Evolutionary conservation across 192 early-diverging fungal species (phyloP).

Genomic region (Backusella australiensis): DNA sequence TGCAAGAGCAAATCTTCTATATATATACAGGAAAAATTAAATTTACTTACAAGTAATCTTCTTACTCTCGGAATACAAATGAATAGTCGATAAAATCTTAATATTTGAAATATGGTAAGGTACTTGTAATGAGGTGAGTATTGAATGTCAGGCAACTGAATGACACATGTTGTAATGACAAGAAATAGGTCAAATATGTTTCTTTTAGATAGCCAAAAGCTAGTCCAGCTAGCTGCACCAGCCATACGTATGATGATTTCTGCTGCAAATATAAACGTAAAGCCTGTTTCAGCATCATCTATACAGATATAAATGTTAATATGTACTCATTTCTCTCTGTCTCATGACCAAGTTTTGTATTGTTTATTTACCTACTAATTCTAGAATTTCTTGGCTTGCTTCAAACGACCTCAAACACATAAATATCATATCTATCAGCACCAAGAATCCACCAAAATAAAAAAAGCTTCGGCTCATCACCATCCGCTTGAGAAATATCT

Average conservation of each 20-base stretch:
- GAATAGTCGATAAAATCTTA: slow-evolving; percentile 46
- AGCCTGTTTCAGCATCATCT: slow-evolving; percentile 46
- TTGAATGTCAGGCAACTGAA: slow-evolving; percentile 50
- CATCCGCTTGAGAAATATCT: not conserved
- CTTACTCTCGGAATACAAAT: slow-evolving; percentile 45
- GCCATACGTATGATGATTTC: slow-evolving; percentile 48
- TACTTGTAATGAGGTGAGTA: slow-evolving; percentile 40
- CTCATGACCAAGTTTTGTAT: not conserved
- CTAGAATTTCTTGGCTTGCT: slow-evolving; percentile 18
- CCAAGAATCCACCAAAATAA: slow-evolving; percentile 34
- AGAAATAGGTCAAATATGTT: slow-evolving; percentile 48
- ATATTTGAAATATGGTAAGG: slow-evolving; percentile 52
- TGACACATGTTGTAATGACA: slow-evolving; percentile 43
- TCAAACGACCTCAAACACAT: slow-evolving; percentile 44
- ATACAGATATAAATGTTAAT: not conserved
- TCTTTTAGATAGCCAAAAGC: slow-evolving; percentile 40
- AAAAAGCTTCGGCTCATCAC: slow-evolving; percentile 28
- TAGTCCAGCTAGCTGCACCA: slow-evolving; percentile 23
- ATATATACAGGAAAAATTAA: not conserved
- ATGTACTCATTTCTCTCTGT: too few relatives aligned
- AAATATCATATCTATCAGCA: slow-evolving; percentile 45
- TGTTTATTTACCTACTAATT: slow-evolving; percentile 30
- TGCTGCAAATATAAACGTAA: slow-evolving; percentile 47
- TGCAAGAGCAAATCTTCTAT: too few relatives aligned
- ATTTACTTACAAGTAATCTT: slow-evolving; percentile 40